These are phyloP conservation scores for Sophora flavescens DNA, from an alignment of 306 rosid genomes.

Conservation along the genomic window DNA sequence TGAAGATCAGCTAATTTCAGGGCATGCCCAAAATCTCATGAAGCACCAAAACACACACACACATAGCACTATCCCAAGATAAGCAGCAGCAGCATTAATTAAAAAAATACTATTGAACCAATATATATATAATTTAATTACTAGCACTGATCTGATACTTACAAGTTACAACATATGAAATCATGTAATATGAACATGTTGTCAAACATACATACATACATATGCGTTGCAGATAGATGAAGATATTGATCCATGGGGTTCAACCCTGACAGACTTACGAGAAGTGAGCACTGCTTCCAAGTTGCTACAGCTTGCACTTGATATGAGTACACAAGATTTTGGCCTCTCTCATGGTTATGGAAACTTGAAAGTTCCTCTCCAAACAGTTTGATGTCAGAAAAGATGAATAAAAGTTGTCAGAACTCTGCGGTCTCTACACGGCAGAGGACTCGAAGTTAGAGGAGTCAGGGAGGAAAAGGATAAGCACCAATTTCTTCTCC, in stretches of 20 bases:
- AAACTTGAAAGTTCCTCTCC: conserved; percentile 11
- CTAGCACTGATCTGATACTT: conserved; percentile 1
- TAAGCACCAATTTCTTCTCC: neutral
- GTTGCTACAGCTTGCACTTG: neutral
- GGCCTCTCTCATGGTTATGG: conserved; percentile 39
- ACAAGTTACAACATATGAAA: neutral
- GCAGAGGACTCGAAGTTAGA: conserved; percentile 14
- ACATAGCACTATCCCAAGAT: neutral
- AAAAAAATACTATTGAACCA: neutral
- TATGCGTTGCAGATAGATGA: conserved; percentile 1
- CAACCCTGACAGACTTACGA: conserved; percentile 58
- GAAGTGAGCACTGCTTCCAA: conserved; percentile 54
- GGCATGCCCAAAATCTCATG: neutral
- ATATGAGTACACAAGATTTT: conserved; percentile 29
- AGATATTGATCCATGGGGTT: conserved; percentile 19
- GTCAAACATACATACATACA: conserved; percentile 32
- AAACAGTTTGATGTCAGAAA: neutral
- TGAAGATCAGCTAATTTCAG: neutral
- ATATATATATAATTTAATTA: neutral
- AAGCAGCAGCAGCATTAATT: neutral
- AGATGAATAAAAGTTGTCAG: neutral
- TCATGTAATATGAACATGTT: neutral
- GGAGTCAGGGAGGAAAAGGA: conserved; percentile 12
- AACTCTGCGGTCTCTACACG: neutral
- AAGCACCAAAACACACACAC: neutral